These are phyloP conservation scores for Russula brevipes DNA, from an alignment of 768 basidiomycete genomes.

Conservation along the genomic window DNA sequence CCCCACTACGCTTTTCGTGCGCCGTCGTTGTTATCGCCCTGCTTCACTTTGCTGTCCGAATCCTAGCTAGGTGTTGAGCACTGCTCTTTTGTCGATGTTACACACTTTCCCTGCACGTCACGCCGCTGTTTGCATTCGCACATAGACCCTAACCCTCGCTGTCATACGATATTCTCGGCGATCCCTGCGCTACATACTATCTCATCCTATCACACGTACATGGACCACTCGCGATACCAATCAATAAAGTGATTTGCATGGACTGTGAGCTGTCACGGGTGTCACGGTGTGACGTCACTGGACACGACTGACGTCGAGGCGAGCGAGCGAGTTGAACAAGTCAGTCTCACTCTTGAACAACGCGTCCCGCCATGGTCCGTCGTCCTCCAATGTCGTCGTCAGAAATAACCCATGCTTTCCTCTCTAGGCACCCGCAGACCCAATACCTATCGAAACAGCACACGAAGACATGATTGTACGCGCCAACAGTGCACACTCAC, in stretches of 20 bases:
- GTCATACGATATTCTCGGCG: slow-evolving; percentile 14
- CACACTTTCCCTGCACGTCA: neutral
- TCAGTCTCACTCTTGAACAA: neutral
- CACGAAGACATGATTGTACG: slow-evolving; percentile 99
- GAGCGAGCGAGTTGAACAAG: neutral
- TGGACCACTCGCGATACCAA: slow-evolving; percentile 17
- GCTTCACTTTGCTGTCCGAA: slow-evolving; percentile 16
- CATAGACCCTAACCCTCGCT: slow-evolving; percentile 1
- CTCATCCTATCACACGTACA: slow-evolving; percentile 4
- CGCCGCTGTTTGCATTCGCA: slow-evolving; percentile 13
- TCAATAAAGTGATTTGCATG: slow-evolving; percentile 24
- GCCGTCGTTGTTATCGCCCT: slow-evolving; percentile 11
- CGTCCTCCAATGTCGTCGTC: neutral
- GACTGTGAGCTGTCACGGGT: neutral
- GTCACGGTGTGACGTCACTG: slow-evolving; percentile 10
- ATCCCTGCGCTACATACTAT: slow-evolving; percentile 20
- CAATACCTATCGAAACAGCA: slow-evolving; percentile 85
- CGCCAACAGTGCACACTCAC: slow-evolving; percentile 14
- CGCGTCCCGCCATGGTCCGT: slow-evolving; percentile 13
- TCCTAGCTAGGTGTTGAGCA: slow-evolving; percentile 15
- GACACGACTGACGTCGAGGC: neutral
- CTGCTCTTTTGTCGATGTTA: slow-evolving; percentile 8
- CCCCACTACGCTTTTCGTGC: slow-evolving; percentile 2
- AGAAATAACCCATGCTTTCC: neutral
- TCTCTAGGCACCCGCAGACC: slow-evolving; percentile 42